A percentile compares a stretch with the other conserved stretches of the same genome.
phyloP scores from a whole-genome alignment of 2,329 filamentous ascomycete genomes.

The Neofusicoccum sp. region DNA sequence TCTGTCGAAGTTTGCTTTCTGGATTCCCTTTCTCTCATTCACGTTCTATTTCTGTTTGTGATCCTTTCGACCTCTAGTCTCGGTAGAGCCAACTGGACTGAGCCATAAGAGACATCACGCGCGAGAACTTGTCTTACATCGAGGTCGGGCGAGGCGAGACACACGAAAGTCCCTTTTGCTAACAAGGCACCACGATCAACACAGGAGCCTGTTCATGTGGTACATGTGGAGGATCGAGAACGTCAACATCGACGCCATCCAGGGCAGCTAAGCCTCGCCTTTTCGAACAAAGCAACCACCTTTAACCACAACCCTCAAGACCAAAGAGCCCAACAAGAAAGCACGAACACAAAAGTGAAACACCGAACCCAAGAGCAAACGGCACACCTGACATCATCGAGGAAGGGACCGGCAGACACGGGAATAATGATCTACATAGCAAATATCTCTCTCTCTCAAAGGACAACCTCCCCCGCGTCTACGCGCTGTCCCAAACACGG shows the following conservation, averaged over 20 bases:
- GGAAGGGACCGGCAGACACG: too few relatives aligned
- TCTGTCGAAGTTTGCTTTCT: background rate
- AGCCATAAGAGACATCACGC: background rate
- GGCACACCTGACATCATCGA: background rate
- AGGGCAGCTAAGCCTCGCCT: background rate
- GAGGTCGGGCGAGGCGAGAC: background rate
- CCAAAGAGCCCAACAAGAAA: background rate
- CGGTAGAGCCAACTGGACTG: too few relatives aligned
- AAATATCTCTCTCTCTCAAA: too few relatives aligned
- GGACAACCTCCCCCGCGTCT: too few relatives aligned
- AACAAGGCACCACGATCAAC: background rate
- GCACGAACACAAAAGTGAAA: background rate
- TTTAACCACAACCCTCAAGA: background rate
- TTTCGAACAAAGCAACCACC: background rate
- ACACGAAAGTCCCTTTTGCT: background rate
- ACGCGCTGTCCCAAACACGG: too few relatives aligned
- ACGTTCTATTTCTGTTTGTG: background rate
- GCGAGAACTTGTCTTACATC: background rate
- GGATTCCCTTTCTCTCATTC: background rate
- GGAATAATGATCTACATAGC: too few relatives aligned
- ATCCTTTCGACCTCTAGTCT: background rate
- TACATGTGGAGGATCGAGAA: constrained; percentile 92
- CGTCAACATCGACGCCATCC: constrained; percentile 63
- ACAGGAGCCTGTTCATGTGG: constrained; percentile 91
- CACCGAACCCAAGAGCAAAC: background rate